These are phyloP conservation scores for Rhizoctonia solani DNA, from an alignment of 1,284 basidiomycete genomes.

Conservation along the genomic window DNA sequence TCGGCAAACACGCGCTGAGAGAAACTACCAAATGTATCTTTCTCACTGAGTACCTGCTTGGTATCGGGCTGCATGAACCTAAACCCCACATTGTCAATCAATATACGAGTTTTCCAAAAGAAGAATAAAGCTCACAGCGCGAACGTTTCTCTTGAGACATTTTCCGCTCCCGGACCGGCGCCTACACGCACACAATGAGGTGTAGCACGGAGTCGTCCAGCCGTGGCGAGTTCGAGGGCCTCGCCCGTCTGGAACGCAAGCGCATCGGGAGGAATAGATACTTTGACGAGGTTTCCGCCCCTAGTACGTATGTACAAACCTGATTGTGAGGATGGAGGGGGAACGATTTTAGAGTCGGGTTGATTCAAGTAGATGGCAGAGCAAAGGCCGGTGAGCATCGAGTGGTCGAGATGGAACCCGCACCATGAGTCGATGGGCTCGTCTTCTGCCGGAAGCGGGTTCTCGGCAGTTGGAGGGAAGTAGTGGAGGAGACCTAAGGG, in stretches of 20 bases:
- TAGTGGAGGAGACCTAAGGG: conserved; percentile 72
- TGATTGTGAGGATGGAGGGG: conserved; percentile 70
- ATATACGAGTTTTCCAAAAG: conserved; percentile 19
- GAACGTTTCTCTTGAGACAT: conserved; percentile 80
- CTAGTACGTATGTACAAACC: conserved; percentile 90
- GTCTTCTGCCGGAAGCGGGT: conserved; percentile 48
- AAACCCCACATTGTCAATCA: conserved; percentile 48
- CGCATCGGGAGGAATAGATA: conserved; percentile 78
- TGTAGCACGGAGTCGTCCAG: conserved; percentile 75
- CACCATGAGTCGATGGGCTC: conserved; percentile 76
- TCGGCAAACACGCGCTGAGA: conserved; percentile 79
- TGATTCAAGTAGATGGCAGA: conserved; percentile 77
- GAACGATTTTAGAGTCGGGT: conserved; percentile 55
- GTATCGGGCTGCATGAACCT: conserved; percentile 93
- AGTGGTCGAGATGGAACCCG: conserved; percentile 48
- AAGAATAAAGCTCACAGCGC: conserved; percentile 42
- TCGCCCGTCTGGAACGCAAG: conserved; percentile 94
- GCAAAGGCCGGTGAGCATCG: conserved; percentile 74
- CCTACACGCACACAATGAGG: conserved; percentile 88
- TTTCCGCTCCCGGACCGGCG: conserved; percentile 50
- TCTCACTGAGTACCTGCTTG: conserved; percentile 66
- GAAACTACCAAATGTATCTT: conserved; percentile 85
- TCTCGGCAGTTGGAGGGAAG: conserved; percentile 66
- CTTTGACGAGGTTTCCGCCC: conserved; percentile 73
- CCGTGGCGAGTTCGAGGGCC: conserved; percentile 84